Base-by-base conservation (phyloP, 176 grass and related monocot genomes). In the Hyparrhenia diplandra region DNA sequence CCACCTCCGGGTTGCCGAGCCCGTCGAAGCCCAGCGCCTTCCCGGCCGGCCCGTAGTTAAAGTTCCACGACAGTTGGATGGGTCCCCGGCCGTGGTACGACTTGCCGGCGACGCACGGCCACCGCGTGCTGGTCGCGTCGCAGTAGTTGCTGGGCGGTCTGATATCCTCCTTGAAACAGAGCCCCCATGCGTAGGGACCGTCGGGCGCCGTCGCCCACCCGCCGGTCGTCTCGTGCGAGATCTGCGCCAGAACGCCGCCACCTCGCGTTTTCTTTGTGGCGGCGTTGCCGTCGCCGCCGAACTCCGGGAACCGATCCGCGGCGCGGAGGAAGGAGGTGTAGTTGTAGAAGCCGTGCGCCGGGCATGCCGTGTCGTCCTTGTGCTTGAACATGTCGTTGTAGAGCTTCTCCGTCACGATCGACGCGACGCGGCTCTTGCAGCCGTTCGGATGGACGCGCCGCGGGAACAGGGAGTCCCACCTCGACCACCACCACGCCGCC, bases 31-130 rank as follows among this genome's bases (percentile, higher is more conserved):
- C 74, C 76, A 97, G 68, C 2, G 80, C 89, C 77, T 73, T 0
- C 0, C 94, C 94, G 7, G 92, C 89, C 39, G 94, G 89, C 14
- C 94, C 92, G 43, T 94, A 97, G 80, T 94, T 97, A 43, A 12
- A 97, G 85, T 97, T 97, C 94, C 90, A 62, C 4, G 94, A 97
- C 31, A 97, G 82, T 36, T 97, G 94, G 72, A 97, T 97, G 66
- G 94, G 94, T 0, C 94, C 94, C 64, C 94, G 77, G 60, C 94
- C 94, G 13, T 94, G 82, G 79, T 97, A 97, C 5, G 91, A 86
- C 72, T 94, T 90, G 85, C 73, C 80, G 2, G 79, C 3, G 27
- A 42, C 28, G 76, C 94, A 97, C 3, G 76, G 89, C 94, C 94
- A 94, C 29, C 73, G 0, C 8, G 43, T 87, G 79, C 8, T 76